A percentile compares a stretch with the other conserved stretches of the same genome.
phyloP scores from a whole-genome alignment of 2,329 filamentous ascomycete species.

The Zasmidium cellare region DNA sequence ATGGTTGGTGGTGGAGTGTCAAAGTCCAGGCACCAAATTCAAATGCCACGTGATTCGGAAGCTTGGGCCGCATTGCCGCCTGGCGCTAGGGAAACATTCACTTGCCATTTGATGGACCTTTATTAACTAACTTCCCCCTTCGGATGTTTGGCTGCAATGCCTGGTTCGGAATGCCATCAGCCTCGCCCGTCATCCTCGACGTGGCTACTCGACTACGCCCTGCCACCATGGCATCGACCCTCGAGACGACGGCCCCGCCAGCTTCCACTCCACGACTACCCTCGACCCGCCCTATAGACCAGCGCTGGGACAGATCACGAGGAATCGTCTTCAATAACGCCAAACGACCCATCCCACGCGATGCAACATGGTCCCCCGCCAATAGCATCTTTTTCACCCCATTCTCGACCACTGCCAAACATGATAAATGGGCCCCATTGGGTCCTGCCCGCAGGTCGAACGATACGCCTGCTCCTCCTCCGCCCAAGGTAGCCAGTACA shows the following conservation, averaged over 20 bases:
- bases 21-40: neutral
- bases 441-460: neutral
- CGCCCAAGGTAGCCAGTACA: neutral
- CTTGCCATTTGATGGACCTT: neutral
- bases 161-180: neutral
- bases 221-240: conserved; percentile 8
- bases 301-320: conserved; percentile 31
- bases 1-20: neutral
- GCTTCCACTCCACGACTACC: conserved; percentile 18
- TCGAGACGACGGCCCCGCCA: conserved; percentile 2
- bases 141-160: conserved; percentile 1
- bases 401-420: neutral
- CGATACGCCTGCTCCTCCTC: neutral
- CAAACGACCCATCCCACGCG: conserved; percentile 2
- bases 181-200: conserved; percentile 18
- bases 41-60: neutral
- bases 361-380: neutral
- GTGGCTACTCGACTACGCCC: conserved; percentile 15
- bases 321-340: conserved; percentile 25
- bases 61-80: conserved; percentile 3
- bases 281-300: conserved; percentile 28
- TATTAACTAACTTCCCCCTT: no score
- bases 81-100: neutral
- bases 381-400: conserved; percentile 3
- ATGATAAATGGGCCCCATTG: neutral